These are phyloP conservation scores for Scytalidium lignicola DNA, from an alignment of 2,329 filamentous ascomycete genomes.

Conservation along the genomic window DNA sequence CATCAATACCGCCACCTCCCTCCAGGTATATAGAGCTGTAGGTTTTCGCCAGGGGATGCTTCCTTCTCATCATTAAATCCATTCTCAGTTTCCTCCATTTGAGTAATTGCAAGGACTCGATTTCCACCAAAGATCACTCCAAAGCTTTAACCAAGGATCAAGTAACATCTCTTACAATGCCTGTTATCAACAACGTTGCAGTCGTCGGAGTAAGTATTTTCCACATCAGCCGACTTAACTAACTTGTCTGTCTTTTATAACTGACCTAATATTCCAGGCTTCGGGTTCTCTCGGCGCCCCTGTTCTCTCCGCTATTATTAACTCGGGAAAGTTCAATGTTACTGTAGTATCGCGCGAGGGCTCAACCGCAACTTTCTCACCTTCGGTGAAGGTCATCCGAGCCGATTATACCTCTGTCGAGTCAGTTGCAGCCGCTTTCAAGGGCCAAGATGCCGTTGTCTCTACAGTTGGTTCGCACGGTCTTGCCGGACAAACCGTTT, in stretches of 20 bases:
- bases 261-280: constrained; percentile 12
- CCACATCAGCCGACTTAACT: not conserved
- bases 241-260: constrained; percentile 2
- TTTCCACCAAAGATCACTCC: too few relatives aligned
- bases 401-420: constrained; percentile 38
- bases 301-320: constrained; percentile 17
- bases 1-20: too few relatives aligned
- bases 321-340: constrained; percentile 34
- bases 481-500: constrained; percentile 38
- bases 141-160: not conserved
- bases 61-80: too few relatives aligned
- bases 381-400: constrained; percentile 35
- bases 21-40: too few relatives aligned
- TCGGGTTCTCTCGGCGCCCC: constrained; percentile 18
- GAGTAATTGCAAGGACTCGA: too few relatives aligned
- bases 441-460: constrained; percentile 54
- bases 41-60: too few relatives aligned
- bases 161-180: constrained; percentile 9
- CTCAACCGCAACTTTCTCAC: constrained; percentile 18
- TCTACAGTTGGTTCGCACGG: constrained; percentile 35
- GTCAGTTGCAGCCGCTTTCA: constrained; percentile 41
- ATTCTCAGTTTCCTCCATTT: too few relatives aligned
- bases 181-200: constrained; percentile 21
- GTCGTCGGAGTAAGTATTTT: constrained; percentile 16
- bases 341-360: constrained; percentile 42